Base-by-base conservation (phyloP, 2,329 filamentous ascomycete species). In the Colletotrichum abscissum region DNA sequence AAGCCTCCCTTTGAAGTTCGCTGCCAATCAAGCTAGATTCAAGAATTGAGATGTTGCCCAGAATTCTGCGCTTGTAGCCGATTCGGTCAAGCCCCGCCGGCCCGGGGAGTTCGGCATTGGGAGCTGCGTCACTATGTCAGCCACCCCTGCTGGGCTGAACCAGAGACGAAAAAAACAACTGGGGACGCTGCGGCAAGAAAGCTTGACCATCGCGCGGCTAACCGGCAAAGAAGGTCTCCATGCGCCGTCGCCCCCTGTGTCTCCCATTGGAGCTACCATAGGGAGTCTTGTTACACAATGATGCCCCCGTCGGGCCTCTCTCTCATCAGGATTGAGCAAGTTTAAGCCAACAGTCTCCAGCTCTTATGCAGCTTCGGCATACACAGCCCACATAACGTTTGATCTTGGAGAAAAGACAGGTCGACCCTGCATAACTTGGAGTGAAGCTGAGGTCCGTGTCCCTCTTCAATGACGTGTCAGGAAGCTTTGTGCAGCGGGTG, bases 141-240 rank as follows among this genome's bases (percentile, higher is more conserved):
- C 67, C 16, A 63, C 69, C 70, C 70, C 67, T 73, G 70, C 56
- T 42, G 70, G 70, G 70, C 67, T 73, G 67, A 72, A 64, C 42
- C 42, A 22, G 16, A 33, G 38, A 19, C 38, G 14, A 19, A 24
- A 33, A 56, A 42, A 54, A 30, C 30, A 24, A 35, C 22, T 9
- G 24, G 42, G 30, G 24, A 30, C 30, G 62, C 49, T 38, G 33
- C 49, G 63, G 33, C 24, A n/a, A 69, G 68, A 73, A 73, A 73
- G 70, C 70, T 73, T 69, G 70, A 63, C 46, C 42, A 14, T 52
- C 55, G 33, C 42, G 19, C 70, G 70, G 70, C 59, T 65, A 73
- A 57, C 55, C 70, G 70, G 67, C 70, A 73, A 30, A 28, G 38
- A 69, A 54, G 26, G 63, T 66, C 69, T 59, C 54, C 69, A 72